phyloP scores from a whole-genome alignment of 2,329 filamentous ascomycete genomes.

The Colletotrichum lupini region DNA sequence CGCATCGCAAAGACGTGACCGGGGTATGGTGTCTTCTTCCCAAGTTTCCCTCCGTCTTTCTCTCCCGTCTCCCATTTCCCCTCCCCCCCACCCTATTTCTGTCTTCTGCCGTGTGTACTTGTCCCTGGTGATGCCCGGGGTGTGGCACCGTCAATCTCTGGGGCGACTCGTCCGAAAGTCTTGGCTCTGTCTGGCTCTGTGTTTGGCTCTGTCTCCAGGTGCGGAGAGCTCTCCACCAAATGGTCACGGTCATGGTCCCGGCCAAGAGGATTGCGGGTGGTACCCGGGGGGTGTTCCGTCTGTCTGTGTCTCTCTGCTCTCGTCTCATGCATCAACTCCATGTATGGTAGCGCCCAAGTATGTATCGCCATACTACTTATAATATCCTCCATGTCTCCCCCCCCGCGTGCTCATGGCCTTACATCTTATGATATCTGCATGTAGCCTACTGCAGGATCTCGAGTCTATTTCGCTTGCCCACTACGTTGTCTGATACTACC shows the following conservation, averaged over 20 bases:
- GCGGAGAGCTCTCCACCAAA: slow-evolving; percentile 1
- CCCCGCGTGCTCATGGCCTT: neutral
- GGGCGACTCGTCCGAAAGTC: slow-evolving; percentile 12
- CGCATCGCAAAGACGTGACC: neutral
- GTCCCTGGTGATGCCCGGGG: slow-evolving; percentile 1
- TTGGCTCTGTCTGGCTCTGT: slow-evolving; percentile 25
- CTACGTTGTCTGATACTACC: neutral
- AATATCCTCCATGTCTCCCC: neutral
- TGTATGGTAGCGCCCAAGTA: neutral
- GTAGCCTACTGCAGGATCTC: slow-evolving; percentile 8
- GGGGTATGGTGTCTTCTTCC: neutral
- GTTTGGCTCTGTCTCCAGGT: slow-evolving; percentile 8
- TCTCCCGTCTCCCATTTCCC: neutral
- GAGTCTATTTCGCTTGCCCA: neutral
- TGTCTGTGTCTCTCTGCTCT: neutral
- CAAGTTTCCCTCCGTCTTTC: neutral
- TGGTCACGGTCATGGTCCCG: neutral
- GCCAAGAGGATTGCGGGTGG: neutral
- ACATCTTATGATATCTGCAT: neutral
- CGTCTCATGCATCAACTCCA: neutral
- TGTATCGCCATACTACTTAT: slow-evolving; percentile 13
- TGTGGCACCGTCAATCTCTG: slow-evolving; percentile 5
- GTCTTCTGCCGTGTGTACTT: neutral
- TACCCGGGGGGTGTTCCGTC: neutral
- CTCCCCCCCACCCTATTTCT: no score